A percentile compares a stretch with the other conserved stretches of the same genome.
Conservation (phyloP, 345 rosid species). For the Brassica incana region DNA sequence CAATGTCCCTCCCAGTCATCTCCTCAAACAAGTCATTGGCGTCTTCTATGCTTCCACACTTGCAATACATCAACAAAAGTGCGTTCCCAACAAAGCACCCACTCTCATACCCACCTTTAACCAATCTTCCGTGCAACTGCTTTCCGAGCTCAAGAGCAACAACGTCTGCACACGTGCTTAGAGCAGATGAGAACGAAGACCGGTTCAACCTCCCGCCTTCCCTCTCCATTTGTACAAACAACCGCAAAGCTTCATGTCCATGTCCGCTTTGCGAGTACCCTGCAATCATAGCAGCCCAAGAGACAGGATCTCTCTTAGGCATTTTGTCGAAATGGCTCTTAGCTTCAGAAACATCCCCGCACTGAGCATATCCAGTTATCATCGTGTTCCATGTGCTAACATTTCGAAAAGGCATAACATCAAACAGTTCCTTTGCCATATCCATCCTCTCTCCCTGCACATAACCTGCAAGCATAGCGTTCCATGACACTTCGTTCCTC, state of each 20-base stretch:
- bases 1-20: constrained; percentile 58
- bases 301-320: constrained; percentile 57
- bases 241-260: constrained; percentile 52
- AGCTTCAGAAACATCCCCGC: constrained; percentile 47
- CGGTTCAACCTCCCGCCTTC: constrained; percentile 61
- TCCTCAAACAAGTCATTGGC: constrained; percentile 56
- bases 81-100: constrained; percentile 71
- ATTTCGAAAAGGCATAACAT: constrained; percentile 53
- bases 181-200: constrained; percentile 58
- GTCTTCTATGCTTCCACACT: constrained; percentile 70
- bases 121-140: constrained; percentile 65
- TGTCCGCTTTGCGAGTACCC: constrained; percentile 62
- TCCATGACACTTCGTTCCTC: constrained; percentile 64
- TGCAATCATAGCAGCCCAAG: constrained; percentile 80
- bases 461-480: constrained; percentile 75
- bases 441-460: constrained; percentile 55
- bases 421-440: constrained; percentile 62
- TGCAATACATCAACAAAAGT: constrained; percentile 69
- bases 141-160: constrained; percentile 68
- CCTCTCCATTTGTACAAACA: constrained; percentile 61
- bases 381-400: constrained; percentile 70
- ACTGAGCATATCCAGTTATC: constrained; percentile 67
- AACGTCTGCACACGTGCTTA: constrained; percentile 63
- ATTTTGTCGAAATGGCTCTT: constrained; percentile 54
- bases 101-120: constrained; percentile 60